These are phyloP conservation scores for Puccinia coronata DNA, from an alignment of 1,284 basidiomycete genomes.

Conservation along the genomic window DNA sequence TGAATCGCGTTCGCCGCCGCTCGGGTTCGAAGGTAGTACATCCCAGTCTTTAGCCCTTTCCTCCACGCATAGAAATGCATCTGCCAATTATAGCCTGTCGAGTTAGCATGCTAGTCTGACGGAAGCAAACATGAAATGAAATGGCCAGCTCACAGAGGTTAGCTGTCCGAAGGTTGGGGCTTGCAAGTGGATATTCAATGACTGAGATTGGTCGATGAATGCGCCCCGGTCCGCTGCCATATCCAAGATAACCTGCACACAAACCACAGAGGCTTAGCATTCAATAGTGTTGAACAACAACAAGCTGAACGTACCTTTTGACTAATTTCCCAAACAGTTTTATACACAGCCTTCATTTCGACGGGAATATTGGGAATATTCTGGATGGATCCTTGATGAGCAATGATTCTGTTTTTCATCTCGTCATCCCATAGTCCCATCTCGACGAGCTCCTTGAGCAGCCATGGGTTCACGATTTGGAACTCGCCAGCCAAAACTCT, in stretches of 20 bases:
- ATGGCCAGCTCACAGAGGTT: slow-evolving; percentile 50
- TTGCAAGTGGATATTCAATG: slow-evolving; percentile 87
- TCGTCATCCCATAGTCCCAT: slow-evolving; percentile 94
- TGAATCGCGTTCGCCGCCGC: slow-evolving; percentile 95
- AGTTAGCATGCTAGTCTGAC: neutral
- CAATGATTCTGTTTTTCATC: slow-evolving; percentile 99
- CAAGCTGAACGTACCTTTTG: slow-evolving; percentile 72
- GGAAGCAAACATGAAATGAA: neutral
- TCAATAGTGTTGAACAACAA: neutral
- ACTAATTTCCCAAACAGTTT: slow-evolving; percentile 98
- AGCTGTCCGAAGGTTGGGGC: slow-evolving; percentile 90
- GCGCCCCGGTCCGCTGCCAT: slow-evolving; percentile 97
- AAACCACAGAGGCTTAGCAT: neutral
- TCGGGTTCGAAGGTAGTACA: slow-evolving; percentile 83
- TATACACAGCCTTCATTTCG: slow-evolving; percentile 93
- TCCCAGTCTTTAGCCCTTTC: slow-evolving; percentile 97
- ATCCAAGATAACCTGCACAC: slow-evolving; percentile 70
- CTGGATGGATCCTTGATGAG: slow-evolving; percentile 90
- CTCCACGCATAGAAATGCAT: slow-evolving; percentile 99
- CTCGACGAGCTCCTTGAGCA: slow-evolving; percentile 93
- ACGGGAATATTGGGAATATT: slow-evolving; percentile 81
- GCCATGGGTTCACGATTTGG: slow-evolving; percentile 98
- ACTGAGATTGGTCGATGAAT: slow-evolving; percentile 86
- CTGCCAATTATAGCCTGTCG: slow-evolving; percentile 15
- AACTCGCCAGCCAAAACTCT: slow-evolving; percentile 99